Percentiles rank a stretch among this genome's conserved stretches.
Conservation (phyloP, 805 yeast species). For the Saccharomycopsis sp. region DNA sequence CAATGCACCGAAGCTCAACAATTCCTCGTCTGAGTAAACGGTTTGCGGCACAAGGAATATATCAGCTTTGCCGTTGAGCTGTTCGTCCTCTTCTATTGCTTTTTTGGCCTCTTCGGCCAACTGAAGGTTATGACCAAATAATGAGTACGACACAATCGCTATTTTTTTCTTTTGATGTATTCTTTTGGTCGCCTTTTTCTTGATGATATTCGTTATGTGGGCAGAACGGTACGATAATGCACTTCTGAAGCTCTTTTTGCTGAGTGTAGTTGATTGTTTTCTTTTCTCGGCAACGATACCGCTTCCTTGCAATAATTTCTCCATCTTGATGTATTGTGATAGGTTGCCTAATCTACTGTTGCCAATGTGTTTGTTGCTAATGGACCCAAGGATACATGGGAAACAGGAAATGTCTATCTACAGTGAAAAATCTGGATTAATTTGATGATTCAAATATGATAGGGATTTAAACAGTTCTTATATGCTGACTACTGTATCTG, state of each 20-base stretch:
- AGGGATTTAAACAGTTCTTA: not conserved
- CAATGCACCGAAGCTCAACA: slow-evolving; percentile 5
- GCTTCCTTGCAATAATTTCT: not conserved
- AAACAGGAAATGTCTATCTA: too few relatives aligned
- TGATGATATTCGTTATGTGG: not conserved
- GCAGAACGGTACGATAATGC: slow-evolving; percentile 1
- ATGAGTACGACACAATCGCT: slow-evolving; percentile 1
- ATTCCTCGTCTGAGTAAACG: slow-evolving; percentile 7
- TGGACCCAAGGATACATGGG: not conserved
- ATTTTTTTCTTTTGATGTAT: not conserved
- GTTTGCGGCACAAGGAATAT: slow-evolving; percentile 5
- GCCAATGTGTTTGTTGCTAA: too few relatives aligned
- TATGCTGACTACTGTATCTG: too few relatives aligned
- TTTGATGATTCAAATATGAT: not conserved
- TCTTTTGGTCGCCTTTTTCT: not conserved
- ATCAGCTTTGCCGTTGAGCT: slow-evolving; percentile 3
- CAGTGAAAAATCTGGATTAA: not conserved
- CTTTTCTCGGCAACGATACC: not conserved
- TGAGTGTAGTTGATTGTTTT: not conserved
- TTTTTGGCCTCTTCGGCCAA: not conserved
- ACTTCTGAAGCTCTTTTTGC: not conserved
- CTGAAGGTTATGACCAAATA: slow-evolving; percentile 3
- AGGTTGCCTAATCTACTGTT: too few relatives aligned
- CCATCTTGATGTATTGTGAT: not conserved
- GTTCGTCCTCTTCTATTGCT: not conserved